phyloP scores from a whole-genome alignment of 352 stramenopile species.

The Pythium apleroticum region DNA sequence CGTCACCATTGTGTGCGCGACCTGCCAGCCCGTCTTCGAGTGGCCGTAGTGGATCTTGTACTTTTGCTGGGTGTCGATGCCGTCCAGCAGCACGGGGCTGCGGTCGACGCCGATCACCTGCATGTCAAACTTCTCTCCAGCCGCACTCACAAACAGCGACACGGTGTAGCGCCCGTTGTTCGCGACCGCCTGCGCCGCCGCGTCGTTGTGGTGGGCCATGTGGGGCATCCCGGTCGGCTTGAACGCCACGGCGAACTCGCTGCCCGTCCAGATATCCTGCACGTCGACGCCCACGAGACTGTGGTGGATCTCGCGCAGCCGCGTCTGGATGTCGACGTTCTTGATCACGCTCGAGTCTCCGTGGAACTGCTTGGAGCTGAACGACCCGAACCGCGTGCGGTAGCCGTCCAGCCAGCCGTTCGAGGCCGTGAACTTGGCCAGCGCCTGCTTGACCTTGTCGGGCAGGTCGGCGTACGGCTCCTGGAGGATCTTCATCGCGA shows the following conservation, averaged over 20 bases:
- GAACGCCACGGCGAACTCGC: conserved; percentile 73
- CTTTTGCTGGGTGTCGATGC: conserved; percentile 55
- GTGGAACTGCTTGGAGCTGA: conserved; percentile 71
- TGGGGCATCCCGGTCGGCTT: conserved; percentile 29
- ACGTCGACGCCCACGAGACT: conserved; percentile 57
- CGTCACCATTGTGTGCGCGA: conserved; percentile 73
- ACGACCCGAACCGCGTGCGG: conserved; percentile 77
- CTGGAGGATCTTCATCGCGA: conserved; percentile 72
- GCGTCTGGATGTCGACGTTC: conserved; percentile 82
- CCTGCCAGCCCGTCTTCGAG: conserved; percentile 81
- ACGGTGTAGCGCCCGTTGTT: conserved; percentile 59
- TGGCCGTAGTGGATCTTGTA: conserved; percentile 80
- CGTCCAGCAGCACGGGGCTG: conserved; percentile 53
- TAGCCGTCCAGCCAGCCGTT: conserved; percentile 89
- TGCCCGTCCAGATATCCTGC: conserved; percentile 78
- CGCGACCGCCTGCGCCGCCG: not conserved
- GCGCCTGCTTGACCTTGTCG: conserved; percentile 70
- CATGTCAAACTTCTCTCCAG: conserved; percentile 78
- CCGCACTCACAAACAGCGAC: conserved; percentile 76
- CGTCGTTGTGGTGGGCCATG: conserved; percentile 12
- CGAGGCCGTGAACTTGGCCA: conserved; percentile 76
- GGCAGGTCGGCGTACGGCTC: conserved; percentile 69
- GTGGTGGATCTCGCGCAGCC: conserved; percentile 79
- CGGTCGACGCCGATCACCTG: conserved; percentile 78
- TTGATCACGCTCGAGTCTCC: conserved; percentile 73